A percentile compares a stretch with the other conserved stretches of the same genome.
These are phyloP conservation scores for Blastobotrys indianensis DNA, from an alignment of 1,139 yeast species.

Conservation along the genomic window DNA sequence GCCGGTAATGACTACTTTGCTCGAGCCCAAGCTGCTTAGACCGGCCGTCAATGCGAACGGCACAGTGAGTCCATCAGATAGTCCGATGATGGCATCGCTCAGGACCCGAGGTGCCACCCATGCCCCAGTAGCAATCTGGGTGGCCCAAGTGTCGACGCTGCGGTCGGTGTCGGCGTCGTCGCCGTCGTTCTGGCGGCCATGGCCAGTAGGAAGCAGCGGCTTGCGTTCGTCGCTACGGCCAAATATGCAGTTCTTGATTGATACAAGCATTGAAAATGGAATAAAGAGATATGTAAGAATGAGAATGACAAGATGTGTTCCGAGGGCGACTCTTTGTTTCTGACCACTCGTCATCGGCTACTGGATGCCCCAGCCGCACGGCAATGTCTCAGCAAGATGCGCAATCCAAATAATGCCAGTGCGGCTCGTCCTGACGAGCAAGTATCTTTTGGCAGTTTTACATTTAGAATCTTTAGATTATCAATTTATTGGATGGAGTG, in stretches of 20 bases:
- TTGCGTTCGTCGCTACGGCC: conserved; percentile 21
- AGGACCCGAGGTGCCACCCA: conserved; percentile 50
- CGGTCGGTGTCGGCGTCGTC: not conserved
- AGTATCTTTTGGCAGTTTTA: no score
- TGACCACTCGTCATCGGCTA: no score
- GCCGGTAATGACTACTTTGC: conserved; percentile 73
- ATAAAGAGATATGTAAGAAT: no score
- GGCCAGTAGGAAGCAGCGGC: conserved; percentile 27
- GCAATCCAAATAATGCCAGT: no score
- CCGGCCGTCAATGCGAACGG: conserved; percentile 86
- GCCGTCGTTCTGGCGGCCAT: conserved; percentile 14
- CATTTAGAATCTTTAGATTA: no score
- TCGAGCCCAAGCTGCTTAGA: conserved; percentile 63
- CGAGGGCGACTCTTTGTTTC: no score
- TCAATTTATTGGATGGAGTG: no score
- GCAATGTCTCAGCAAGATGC: no score
- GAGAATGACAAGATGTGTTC: no score
- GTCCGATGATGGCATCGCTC: conserved; percentile 72
- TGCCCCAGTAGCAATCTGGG: conserved; percentile 3
- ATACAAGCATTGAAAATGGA: conserved; percentile 18
- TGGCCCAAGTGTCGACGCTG: no score
- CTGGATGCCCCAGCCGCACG: no score
- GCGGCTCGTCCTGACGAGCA: no score
- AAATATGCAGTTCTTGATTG: conserved; percentile 29
- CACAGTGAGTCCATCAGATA: conserved; percentile 79